phyloP scores from a whole-genome alignment of 208 protist species.

The Acanthamoeba castellanii region DNA sequence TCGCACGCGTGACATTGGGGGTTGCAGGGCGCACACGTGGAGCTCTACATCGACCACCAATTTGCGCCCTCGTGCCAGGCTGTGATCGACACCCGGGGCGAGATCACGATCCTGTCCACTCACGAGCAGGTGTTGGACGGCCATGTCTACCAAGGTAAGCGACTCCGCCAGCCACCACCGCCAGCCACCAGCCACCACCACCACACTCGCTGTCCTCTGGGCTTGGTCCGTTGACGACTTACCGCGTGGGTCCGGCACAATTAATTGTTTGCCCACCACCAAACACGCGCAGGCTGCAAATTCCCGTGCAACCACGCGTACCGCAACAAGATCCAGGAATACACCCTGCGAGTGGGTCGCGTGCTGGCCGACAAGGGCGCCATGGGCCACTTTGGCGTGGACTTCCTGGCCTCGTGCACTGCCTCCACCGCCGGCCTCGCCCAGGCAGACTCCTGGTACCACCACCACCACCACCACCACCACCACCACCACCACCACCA shows the following conservation, averaged over 20 bases:
- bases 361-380: background rate
- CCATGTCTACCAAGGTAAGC: background rate
- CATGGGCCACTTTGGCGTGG: background rate
- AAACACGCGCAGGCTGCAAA: background rate
- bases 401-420: background rate
- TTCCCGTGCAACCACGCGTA: conserved; percentile 11
- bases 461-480: too few relatives aligned
- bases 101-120: background rate
- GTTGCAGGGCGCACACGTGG: background rate
- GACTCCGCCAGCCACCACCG: background rate
- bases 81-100: background rate
- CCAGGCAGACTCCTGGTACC: background rate
- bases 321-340: background rate
- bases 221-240: background rate
- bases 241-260: too few relatives aligned
- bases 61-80: conserved; percentile 27
- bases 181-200: background rate
- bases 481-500: too few relatives aligned
- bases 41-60: conserved; percentile 33
- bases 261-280: too few relatives aligned
- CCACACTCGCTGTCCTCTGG: background rate
- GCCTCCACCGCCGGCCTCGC: background rate
- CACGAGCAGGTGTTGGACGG: conserved; percentile 9
- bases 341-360: background rate
- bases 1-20: too few relatives aligned